Evolutionary conservation across 805 yeast species (phyloP).

Genomic region (Candida cerambycidarum): DNA sequence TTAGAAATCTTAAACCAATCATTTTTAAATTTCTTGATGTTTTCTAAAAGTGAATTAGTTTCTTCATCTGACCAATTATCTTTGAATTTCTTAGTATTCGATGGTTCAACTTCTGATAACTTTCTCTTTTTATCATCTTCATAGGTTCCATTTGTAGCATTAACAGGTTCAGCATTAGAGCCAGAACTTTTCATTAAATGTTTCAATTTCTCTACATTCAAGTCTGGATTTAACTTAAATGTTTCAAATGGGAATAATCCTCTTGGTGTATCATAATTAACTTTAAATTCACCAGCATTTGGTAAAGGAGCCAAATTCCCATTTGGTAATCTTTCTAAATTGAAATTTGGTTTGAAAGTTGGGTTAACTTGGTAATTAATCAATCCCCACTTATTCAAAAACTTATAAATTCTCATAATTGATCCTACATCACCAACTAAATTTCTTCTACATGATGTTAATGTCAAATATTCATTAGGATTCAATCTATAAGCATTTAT

Average conservation of each 20-base stretch:
- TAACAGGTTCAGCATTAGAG: not conserved
- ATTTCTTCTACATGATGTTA: conserved; percentile 88
- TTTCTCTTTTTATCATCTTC: conserved; percentile 5
- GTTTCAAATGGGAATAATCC: conserved; percentile 91
- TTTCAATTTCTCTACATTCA: conserved; percentile 38
- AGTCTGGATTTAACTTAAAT: conserved; percentile 62
- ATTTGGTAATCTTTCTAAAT: conserved; percentile 49
- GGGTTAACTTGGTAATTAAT: conserved; percentile 91
- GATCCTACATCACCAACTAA: conserved; percentile 91
- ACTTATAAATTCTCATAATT: conserved; percentile 77
- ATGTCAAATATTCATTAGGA: conserved; percentile 85
- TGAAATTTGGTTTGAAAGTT: conserved; percentile 62
- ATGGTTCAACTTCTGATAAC: not conserved
- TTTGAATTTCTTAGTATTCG: conserved; percentile 24
- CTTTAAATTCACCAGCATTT: conserved; percentile 71
- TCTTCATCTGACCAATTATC: conserved; percentile 69
- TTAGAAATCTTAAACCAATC: conserved; percentile 81
- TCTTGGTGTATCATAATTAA: conserved; percentile 83
- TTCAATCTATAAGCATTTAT: conserved; percentile 82
- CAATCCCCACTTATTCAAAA: conserved; percentile 88
- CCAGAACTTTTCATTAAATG: conserved; percentile 20
- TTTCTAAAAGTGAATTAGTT: conserved; percentile 58
- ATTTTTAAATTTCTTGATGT: conserved; percentile 58
- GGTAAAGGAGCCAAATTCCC: conserved; percentile 56
- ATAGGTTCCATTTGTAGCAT: not conserved